phyloP scores from a whole-genome alignment of 2,329 filamentous ascomycete genomes.

The Exserohilum turcica region DNA sequence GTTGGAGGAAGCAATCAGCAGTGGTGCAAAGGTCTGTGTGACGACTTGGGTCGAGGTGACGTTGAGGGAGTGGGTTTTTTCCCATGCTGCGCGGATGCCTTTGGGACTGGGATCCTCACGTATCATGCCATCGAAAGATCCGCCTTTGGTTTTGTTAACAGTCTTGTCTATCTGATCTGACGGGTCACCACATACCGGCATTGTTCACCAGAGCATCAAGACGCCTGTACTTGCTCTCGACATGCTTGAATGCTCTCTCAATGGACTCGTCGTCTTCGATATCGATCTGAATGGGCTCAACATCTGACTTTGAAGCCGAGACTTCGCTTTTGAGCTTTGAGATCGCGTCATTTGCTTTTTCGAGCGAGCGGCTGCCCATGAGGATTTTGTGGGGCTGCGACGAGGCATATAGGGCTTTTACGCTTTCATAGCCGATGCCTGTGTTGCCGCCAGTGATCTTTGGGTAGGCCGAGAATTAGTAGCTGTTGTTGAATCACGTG shows the following conservation, averaged over 20 bases:
- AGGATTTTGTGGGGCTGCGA: conserved; percentile 59
- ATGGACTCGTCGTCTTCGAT: conserved; percentile 61
- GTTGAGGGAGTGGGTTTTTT: conserved; percentile 47
- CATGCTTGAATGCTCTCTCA: conserved; percentile 49
- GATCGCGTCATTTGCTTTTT: conserved; percentile 54
- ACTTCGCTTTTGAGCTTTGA: conserved; percentile 49
- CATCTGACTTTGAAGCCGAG: conserved; percentile 48
- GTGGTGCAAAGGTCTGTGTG: conserved; percentile 43
- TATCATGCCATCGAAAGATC: conserved; percentile 51
- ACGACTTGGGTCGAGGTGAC: conserved; percentile 48
- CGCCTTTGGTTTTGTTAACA: conserved; percentile 38
- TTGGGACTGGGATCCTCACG: conserved; percentile 26
- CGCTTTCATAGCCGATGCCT: conserved; percentile 63
- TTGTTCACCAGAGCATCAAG: conserved; percentile 65
- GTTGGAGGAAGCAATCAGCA: conserved; percentile 44
- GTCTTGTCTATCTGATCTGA: neutral
- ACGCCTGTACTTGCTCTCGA: conserved; percentile 52
- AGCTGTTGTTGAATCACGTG: neutral
- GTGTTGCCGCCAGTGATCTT: conserved; percentile 65
- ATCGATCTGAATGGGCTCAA: conserved; percentile 60
- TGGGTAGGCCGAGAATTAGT: neutral
- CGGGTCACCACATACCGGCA: conserved; percentile 49
- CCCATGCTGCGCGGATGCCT: conserved; percentile 45
- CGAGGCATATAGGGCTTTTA: conserved; percentile 60
- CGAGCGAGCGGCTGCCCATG: conserved; percentile 58